Conservation (phyloP, 495 filamentous ascomycete species). For the Pyrenopolyporus hunteri region DNA sequence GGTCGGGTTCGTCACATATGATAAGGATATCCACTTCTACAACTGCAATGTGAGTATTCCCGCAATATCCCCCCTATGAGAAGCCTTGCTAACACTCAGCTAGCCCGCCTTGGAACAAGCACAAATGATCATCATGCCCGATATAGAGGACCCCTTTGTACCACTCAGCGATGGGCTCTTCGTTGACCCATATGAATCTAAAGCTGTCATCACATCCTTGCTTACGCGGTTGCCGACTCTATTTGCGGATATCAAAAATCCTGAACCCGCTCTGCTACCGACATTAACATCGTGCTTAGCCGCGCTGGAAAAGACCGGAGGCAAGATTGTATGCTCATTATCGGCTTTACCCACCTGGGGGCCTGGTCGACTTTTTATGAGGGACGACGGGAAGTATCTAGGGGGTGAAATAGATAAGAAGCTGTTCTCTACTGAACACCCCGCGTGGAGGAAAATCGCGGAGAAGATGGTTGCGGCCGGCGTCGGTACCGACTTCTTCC, state of each 20-base stretch:
- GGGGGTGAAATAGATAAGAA: constrained; percentile 91
- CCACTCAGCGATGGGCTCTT: constrained; percentile 91
- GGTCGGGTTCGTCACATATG: constrained; percentile 94
- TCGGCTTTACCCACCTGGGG: constrained; percentile 87
- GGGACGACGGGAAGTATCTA: constrained; percentile 87
- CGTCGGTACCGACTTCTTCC: constrained; percentile 90
- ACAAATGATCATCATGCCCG: constrained; percentile 98
- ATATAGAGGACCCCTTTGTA: constrained; percentile 96
- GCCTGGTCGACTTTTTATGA: constrained; percentile 78
- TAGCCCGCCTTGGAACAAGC: constrained; percentile 81
- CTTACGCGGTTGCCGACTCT: constrained; percentile 78
- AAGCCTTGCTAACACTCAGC: constrained; percentile 7
- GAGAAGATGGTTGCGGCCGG: constrained; percentile 88
- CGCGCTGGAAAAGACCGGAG: constrained; percentile 82
- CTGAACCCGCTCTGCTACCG: constrained; percentile 85
- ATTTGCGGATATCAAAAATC: constrained; percentile 84
- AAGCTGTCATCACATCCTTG: constrained; percentile 83
- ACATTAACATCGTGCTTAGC: constrained; percentile 80
- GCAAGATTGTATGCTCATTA: constrained; percentile 89
- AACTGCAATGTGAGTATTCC: constrained; percentile 74
- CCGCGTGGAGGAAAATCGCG: constrained; percentile 79
- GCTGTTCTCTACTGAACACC: constrained; percentile 87
- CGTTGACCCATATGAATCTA: constrained; percentile 93
- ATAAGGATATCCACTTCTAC: constrained; percentile 96
- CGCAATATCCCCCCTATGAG: background rate